Evolutionary conservation across 345 rosid genomes (phyloP).

Genomic region (Moringa oleifera): DNA sequence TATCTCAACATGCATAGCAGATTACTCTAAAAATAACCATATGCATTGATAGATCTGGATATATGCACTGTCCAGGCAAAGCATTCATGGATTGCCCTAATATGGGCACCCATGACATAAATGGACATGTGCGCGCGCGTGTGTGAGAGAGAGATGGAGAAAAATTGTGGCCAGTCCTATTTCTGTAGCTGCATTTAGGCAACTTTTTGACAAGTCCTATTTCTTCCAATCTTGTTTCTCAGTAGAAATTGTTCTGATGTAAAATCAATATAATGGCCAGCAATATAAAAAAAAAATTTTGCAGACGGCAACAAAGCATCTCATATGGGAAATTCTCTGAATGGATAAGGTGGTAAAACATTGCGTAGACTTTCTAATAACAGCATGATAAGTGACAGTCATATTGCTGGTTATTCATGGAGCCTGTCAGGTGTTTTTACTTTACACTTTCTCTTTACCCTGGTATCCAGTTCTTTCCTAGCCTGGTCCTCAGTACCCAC

Average conservation of each 20-base stretch:
- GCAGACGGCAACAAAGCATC: conserved; percentile 11
- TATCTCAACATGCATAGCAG: too few relatives aligned
- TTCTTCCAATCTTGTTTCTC: background rate
- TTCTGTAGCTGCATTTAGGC: background rate
- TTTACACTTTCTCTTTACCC: too few relatives aligned
- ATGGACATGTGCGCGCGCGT: too few relatives aligned
- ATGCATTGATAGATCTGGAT: background rate
- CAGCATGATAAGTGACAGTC: too few relatives aligned
- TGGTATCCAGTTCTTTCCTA: too few relatives aligned
- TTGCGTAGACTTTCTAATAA: conserved; percentile 7
- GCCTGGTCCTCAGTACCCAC: too few relatives aligned
- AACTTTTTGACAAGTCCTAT: background rate
- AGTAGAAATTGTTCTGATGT: background rate
- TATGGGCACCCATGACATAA: conserved; percentile 11
- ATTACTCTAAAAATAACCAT: background rate
- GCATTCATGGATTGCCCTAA: conserved; percentile 1
- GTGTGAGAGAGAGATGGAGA: background rate
- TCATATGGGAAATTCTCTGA: background rate
- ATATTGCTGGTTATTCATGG: too few relatives aligned
- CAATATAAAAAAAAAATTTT: background rate
- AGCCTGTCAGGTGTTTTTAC: too few relatives aligned
- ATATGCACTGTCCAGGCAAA: conserved; percentile 9
- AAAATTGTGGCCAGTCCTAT: background rate
- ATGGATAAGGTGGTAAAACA: conserved; percentile 7
- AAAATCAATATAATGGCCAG: conserved; percentile 2